Base-by-base conservation (phyloP, 2,329 filamentous ascomycete species). In the Akanthomyces uredinophilus region DNA sequence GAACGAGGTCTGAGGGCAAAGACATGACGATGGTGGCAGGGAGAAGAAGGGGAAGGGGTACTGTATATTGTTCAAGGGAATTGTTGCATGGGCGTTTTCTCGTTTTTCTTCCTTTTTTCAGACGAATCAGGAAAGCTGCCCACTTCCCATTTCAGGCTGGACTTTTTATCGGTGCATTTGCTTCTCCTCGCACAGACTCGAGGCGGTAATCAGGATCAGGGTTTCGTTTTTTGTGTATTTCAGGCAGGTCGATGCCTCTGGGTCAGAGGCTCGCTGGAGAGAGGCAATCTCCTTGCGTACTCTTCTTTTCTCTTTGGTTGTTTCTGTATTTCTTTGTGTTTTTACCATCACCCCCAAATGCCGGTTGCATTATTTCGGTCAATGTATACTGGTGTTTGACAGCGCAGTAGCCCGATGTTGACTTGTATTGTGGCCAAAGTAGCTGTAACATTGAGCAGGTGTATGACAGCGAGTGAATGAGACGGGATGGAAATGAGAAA, bases 11-110 rank as follows among this genome's bases (percentile, higher is more conserved):
- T 35, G 32, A 35, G 32, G 32, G 11, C 3, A 47, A 24, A 22
- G 11, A n/a, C 10, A 41, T 43, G 29, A 41, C 14, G 32, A 18
- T 14, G 18, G 27, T 16, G 13, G 41, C 55, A 18, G 14, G n/a
- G 43, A 49, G 35, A 27, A 54, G 44, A 39, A 53, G 53, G 35
- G 24, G 14, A 37, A 32, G 3, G 56, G 24, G 22, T 50, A 29
- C 39, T 63, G 54, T 63, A 63, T 49, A 63, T 55, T 59, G 47
- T 47, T 52, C 52, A 44, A 57, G 52, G 43, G 52, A 51, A 50
- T 7, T 55, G 16, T 56, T 51, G 14, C 54, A 54, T 53, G 39
- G 51, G 50, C 39, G 50, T 61, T 61, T 49, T 54, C 54, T 29
- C 27, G 27, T 35, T 47, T 60, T 53, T 49, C 22, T 20, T 41